Percentiles rank a stretch among this genome's conserved stretches.
Evolutionary conservation across 805 yeast genomes (phyloP).

Genomic region (Metschnikowia aberdeeniae): DNA sequence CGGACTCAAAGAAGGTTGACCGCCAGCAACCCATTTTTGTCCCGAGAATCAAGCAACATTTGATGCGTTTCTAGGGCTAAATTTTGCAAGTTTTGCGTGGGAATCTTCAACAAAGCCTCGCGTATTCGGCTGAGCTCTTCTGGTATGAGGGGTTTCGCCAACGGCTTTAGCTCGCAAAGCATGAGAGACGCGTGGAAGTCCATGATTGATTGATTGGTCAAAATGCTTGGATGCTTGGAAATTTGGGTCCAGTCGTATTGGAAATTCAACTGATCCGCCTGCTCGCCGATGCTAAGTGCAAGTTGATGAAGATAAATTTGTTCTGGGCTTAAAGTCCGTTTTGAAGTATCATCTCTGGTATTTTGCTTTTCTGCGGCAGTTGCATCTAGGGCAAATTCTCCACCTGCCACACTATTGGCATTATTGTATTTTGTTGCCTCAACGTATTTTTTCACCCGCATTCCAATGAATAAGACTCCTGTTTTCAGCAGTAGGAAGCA

Average conservation of each 20-base stretch:
- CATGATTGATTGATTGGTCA: background rate
- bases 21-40: background rate
- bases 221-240: background rate
- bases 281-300: constrained; percentile 9
- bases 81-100: background rate
- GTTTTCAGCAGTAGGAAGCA: constrained; percentile 6
- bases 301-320: constrained; percentile 11
- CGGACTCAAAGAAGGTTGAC: too few relatives aligned
- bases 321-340: background rate
- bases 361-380: too few relatives aligned
- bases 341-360: too few relatives aligned
- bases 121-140: constrained; percentile 1
- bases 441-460: constrained; percentile 6
- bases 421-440: too few relatives aligned
- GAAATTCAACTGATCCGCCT: constrained; percentile 8
- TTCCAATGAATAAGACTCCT: constrained; percentile 15
- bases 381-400: too few relatives aligned
- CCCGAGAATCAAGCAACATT: background rate
- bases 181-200: constrained; percentile 15
- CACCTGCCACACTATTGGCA: too few relatives aligned
- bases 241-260: constrained; percentile 9
- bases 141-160: constrained; percentile 3
- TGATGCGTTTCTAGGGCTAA: constrained; percentile 6
- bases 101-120: background rate
- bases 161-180: constrained; percentile 13